Percentiles rank a stretch among this genome's conserved stretches.
Conservation (phyloP, 345 rosid species). For the Eucalyptus guilfoylei region DNA sequence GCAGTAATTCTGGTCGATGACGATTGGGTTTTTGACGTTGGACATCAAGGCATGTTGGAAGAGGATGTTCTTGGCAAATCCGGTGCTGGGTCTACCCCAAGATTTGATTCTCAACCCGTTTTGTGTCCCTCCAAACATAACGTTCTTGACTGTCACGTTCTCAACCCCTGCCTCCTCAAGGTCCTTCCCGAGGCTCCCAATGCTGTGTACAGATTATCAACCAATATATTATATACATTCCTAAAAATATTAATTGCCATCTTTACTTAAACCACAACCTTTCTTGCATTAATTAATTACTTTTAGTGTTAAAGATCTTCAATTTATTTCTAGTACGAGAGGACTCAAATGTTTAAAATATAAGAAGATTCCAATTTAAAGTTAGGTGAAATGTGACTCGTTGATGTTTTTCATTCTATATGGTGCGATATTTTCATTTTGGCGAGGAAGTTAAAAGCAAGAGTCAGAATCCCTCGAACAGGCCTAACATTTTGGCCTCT, state of each 20-base stretch:
- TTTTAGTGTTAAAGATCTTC: neutral
- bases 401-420: neutral
- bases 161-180: slow-evolving; percentile 37
- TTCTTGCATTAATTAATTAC: neutral
- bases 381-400: neutral
- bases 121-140: slow-evolving; percentile 19
- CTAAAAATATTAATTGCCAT: neutral
- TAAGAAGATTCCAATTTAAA: neutral
- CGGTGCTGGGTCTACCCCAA: slow-evolving; percentile 50
- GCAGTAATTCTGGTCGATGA: slow-evolving; percentile 35
- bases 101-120: slow-evolving; percentile 67
- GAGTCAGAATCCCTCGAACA: neutral
- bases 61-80: slow-evolving; percentile 39
- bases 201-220: slow-evolving; percentile 5
- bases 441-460: neutral
- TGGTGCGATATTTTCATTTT: neutral
- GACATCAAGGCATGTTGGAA: slow-evolving; percentile 44
- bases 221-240: neutral
- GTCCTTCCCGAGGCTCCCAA: slow-evolving; percentile 48
- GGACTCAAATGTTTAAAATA: neutral
- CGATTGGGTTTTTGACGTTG: slow-evolving; percentile 42
- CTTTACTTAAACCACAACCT: neutral
- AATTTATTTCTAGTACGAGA: neutral
- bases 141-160: slow-evolving; percentile 37
- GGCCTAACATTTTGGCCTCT: neutral